phyloP scores from a whole-genome alignment of 2,329 filamentous ascomycete genomes.

The Tolypocladium sp. region DNA sequence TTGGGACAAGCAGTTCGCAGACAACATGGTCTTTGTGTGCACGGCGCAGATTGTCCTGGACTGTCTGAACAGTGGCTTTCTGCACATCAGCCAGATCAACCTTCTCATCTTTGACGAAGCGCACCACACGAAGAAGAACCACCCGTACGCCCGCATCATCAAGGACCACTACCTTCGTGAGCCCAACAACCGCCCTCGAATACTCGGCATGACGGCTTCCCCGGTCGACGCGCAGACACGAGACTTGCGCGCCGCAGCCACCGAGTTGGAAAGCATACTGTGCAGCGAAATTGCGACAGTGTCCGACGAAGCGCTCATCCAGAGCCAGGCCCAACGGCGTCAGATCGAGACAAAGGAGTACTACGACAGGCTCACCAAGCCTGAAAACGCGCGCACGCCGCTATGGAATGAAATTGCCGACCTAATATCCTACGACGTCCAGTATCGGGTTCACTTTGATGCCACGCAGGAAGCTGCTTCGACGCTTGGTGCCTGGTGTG shows the following conservation, averaged over 20 bases:
- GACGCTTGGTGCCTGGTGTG: conserved; percentile 73
- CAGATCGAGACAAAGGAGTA: conserved; percentile 40
- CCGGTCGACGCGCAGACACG: conserved; percentile 71
- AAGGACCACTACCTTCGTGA: conserved; percentile 68
- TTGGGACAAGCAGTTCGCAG: conserved; percentile 42
- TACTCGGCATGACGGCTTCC: conserved; percentile 96
- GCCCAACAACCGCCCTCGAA: conserved; percentile 50
- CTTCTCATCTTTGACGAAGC: conserved; percentile 93
- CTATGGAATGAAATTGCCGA: conserved; percentile 50
- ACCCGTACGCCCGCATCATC: conserved; percentile 83
- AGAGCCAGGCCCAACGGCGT: conserved; percentile 11
- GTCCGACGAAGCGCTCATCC: conserved; percentile 25
- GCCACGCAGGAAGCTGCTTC: conserved; percentile 52
- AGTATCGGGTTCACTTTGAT: conserved; percentile 48
- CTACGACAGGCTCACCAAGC: conserved; percentile 35
- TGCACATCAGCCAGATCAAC: conserved; percentile 76
- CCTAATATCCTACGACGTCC: conserved; percentile 27
- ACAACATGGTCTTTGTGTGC: conserved; percentile 81
- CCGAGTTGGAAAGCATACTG: conserved; percentile 66
- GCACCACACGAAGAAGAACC: conserved; percentile 90
- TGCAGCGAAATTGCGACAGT: conserved; percentile 77
- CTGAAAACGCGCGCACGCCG: conserved; percentile 46
- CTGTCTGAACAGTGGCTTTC: conserved; percentile 69
- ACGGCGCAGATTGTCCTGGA: conserved; percentile 81
- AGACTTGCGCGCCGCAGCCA: conserved; percentile 61